Evolutionary conservation across 2,329 filamentous ascomycete species (phyloP), one percentile per base, ranked within the genome.

Genomic region (Ceratocystis cacaofunesta): DNA sequence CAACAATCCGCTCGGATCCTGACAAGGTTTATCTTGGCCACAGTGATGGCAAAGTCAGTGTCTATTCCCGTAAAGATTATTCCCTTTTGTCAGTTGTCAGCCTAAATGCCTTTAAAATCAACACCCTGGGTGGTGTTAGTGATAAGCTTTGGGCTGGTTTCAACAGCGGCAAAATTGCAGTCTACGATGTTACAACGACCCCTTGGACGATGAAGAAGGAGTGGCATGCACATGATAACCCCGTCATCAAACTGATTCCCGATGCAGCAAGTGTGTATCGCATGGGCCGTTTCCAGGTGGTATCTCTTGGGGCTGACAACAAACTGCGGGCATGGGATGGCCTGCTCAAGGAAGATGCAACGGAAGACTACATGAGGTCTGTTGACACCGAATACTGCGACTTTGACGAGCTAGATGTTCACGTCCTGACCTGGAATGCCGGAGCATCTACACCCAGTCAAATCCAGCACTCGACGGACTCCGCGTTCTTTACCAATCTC

Each of bases 401-500:
- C 32, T 96, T 97, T 73, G 82, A 91, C 64, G 86, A 95, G 70
- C 79, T 97, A 66, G 87, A 85, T 61, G 86, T 89, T 12, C 78
- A 90, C 46, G 84, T 96, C 30, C 82, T 97, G 78, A 96, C 92
- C 0, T 99, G 94, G 94, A 99, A 99, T 73, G 92, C 92, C 1
- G 94, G 94, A 1, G 94, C 94, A n/a, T 87, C 88, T 17, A 96
- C 94, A n/a, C 94, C 94, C 0, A 86, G 85, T 67, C 89, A 86
- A 71, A 78, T 97, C 43, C 83, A 88, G 65, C 84, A 89, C 68
- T 84, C 84, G 1, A 81, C 84, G 36, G 90, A 95, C 71, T 82
- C 83, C 10, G 80, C 81, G 55, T 97, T 97, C 74, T 88, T 97
- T 71, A 85, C 85, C 69, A 85, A 92, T 66, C 81, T 95, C 17